Percentiles rank a stretch among this genome's conserved stretches.
These are phyloP conservation scores for Agrostemma githago DNA, from an alignment of 148 eudicot genomes.

Conservation along the genomic window DNA sequence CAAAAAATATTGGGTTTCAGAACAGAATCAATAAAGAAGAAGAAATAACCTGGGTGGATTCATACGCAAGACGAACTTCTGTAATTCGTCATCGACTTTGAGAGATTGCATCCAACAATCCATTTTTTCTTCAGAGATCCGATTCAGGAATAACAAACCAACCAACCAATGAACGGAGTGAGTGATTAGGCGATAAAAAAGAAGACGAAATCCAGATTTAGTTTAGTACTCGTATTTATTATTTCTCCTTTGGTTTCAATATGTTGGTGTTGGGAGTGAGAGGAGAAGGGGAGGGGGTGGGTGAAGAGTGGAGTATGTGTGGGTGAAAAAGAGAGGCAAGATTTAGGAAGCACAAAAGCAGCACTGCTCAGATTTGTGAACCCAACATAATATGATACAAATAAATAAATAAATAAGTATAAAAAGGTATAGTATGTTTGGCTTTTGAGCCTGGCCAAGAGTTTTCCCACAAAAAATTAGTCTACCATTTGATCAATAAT, in stretches of 20 bases:
- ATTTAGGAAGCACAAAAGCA: background rate
- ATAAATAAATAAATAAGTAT: background rate
- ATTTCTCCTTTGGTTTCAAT: slow-evolving; percentile 9
- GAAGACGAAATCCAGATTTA: background rate
- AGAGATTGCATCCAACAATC: slow-evolving; percentile 59
- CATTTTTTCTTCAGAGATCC: slow-evolving; percentile 28
- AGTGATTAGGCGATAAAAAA: background rate
- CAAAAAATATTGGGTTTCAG: background rate
- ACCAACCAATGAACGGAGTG: background rate
- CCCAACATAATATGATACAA: background rate
- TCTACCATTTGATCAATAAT: too few relatives aligned
- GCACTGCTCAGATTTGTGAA: background rate
- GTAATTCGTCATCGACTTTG: slow-evolving; percentile 66
- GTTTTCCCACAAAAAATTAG: slow-evolving; percentile 7
- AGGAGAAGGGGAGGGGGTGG: slow-evolving; percentile 8
- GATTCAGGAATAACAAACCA: background rate
- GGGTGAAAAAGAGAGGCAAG: slow-evolving; percentile 14
- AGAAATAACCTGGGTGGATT: slow-evolving; percentile 66
- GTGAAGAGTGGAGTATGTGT: slow-evolving; percentile 27
- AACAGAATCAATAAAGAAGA: background rate
- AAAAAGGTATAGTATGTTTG: slow-evolving; percentile 8
- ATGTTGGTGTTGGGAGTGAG: background rate
- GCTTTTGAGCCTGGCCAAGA: slow-evolving; percentile 40
- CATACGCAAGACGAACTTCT: slow-evolving; percentile 78
- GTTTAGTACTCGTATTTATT: background rate